Conservation (phyloP, 2,329 filamentous ascomycete species). For the Sordariomycetes sp. region DNA sequence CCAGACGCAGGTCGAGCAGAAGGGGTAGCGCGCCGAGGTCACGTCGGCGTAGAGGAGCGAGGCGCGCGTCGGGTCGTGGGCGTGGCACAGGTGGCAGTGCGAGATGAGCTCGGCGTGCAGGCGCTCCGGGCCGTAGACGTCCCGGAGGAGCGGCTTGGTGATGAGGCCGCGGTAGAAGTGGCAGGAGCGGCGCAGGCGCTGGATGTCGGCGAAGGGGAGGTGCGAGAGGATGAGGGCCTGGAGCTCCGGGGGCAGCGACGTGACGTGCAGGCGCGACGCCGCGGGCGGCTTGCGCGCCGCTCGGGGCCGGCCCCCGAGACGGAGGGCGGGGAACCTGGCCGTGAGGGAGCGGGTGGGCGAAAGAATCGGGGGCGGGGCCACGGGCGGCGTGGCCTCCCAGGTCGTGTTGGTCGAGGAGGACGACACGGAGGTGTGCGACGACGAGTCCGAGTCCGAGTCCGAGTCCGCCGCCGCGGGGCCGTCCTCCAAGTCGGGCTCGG, state of each 20-base stretch:
- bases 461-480: not conserved
- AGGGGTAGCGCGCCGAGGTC: conserved; percentile 20
- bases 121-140: conserved; percentile 10
- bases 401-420: not conserved
- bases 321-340: not conserved
- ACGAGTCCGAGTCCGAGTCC: not conserved
- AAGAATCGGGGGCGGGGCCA: not conserved
- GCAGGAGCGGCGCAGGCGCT: conserved; percentile 29
- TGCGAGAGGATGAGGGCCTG: conserved; percentile 27
- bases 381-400: not conserved
- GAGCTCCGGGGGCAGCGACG: conserved; percentile 26
- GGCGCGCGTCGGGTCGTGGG: conserved; percentile 17
- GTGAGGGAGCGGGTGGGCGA: not conserved
- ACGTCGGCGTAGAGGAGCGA: conserved; percentile 20
- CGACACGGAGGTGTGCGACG: not conserved
- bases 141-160: conserved; percentile 23
- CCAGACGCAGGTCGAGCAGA: conserved; percentile 26
- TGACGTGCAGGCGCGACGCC: not conserved
- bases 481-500: not conserved
- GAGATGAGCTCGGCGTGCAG: conserved; percentile 18
- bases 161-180: conserved; percentile 22
- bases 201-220: conserved; percentile 30
- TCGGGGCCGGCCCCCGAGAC: not conserved
- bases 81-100: conserved; percentile 29
- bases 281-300: not conserved